A percentile compares a stretch with the other conserved stretches of the same genome.
phyloP scores from a whole-genome alignment of 768 basidiomycete genomes.

The Russula sp. region DNA sequence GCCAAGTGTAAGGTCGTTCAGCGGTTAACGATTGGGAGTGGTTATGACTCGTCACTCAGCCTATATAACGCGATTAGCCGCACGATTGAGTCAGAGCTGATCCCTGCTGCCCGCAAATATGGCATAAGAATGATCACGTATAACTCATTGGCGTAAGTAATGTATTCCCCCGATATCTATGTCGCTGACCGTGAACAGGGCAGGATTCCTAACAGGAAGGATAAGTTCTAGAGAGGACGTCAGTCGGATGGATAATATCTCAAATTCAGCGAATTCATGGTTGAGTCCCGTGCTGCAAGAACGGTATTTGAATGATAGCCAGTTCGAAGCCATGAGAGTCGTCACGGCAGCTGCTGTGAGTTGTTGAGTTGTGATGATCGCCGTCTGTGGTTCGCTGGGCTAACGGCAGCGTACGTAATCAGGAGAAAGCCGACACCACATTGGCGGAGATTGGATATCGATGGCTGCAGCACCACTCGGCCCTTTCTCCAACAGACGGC shows the following conservation, averaged over 20 bases:
- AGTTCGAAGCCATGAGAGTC: background rate
- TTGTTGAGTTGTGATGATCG: background rate
- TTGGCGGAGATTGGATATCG: background rate
- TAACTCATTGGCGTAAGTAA: background rate
- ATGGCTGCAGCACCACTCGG: background rate
- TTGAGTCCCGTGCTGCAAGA: background rate
- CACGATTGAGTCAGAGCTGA: slow-evolving; percentile 1
- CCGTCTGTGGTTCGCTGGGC: background rate
- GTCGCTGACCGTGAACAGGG: background rate
- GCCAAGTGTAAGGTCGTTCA: background rate
- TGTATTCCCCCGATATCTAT: background rate
- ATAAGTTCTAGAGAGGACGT: background rate
- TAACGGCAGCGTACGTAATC: background rate
- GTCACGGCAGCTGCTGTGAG: background rate
- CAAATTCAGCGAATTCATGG: background rate
- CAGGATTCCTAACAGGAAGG: background rate
- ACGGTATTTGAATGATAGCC: background rate
- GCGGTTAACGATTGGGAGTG: background rate
- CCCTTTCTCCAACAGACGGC: background rate
- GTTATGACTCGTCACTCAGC: background rate
- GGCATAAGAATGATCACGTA: background rate
- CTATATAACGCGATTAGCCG: background rate
- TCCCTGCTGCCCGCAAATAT: background rate
- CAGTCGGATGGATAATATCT: background rate
- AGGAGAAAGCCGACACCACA: background rate